Conservation (phyloP, 1,139 yeast species). For the Protomyces gravidus region DNA sequence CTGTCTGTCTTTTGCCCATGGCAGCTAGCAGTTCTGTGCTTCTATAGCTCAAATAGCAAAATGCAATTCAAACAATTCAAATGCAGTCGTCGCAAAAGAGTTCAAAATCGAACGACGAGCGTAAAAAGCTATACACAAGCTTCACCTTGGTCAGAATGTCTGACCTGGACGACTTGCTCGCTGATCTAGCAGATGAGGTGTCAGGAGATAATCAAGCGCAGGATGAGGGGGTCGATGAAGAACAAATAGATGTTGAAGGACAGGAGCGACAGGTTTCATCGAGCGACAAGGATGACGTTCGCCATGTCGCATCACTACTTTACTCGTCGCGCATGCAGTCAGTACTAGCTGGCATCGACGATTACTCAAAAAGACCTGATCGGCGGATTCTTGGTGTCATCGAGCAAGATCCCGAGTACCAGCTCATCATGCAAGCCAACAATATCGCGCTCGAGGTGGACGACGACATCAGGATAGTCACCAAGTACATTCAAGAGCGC, state of each 20-base stretch:
- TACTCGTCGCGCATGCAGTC: conserved; percentile 34
- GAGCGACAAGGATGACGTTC: conserved; percentile 22
- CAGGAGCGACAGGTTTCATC: background rate
- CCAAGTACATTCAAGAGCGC: conserved; percentile 49
- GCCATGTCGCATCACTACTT: conserved; percentile 37
- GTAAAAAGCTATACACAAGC: too few species aligned
- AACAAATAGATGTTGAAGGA: background rate
- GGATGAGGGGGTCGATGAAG: conserved; percentile 23
- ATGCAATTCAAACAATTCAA: background rate
- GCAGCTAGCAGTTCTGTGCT: background rate
- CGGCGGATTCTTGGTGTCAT: conserved; percentile 36
- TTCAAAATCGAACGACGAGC: too few species aligned
- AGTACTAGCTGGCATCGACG: conserved; percentile 35
- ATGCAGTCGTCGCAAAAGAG: too few species aligned
- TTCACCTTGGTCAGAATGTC: too few species aligned
- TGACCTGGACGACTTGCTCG: conserved; percentile 43
- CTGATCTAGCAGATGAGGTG: conserved; percentile 38
- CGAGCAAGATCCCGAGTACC: conserved; percentile 47
- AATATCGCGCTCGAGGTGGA: conserved; percentile 54
- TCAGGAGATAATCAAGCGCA: conserved; percentile 17
- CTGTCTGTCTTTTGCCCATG: background rate
- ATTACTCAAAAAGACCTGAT: conserved; percentile 29
- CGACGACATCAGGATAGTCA: conserved; percentile 52
- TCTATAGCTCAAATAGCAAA: background rate
- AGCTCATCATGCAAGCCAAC: conserved; percentile 54